These are phyloP conservation scores for Somion occarium DNA, from an alignment of 1,284 basidiomycete species.

Conservation along the genomic window DNA sequence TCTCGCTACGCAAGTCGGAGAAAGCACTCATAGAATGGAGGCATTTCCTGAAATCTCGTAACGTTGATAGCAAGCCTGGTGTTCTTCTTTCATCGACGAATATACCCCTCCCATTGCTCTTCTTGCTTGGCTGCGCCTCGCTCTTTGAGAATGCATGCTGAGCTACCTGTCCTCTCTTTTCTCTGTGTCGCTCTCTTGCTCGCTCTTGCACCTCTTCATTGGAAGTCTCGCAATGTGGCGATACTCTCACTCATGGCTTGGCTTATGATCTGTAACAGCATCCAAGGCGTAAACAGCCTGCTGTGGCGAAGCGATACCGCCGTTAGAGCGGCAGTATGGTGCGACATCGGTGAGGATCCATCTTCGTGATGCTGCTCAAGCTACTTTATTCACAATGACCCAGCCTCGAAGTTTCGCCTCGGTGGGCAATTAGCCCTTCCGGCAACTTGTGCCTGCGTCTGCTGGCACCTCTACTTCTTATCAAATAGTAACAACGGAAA, in stretches of 20 bases:
- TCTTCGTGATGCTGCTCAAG: constrained; percentile 1
- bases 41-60: background rate
- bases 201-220: constrained; percentile 31
- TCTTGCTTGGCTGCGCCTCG: constrained; percentile 1
- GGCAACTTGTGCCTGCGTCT: constrained; percentile 47
- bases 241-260: constrained; percentile 44
- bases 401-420: constrained; percentile 40
- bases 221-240: constrained; percentile 42
- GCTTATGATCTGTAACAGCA: constrained; percentile 38
- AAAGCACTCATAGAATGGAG: background rate
- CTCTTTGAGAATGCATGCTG: constrained; percentile 37
- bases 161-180: constrained; percentile 45
- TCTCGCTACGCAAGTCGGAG: background rate
- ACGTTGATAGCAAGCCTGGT: background rate
- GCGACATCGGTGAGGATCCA: constrained; percentile 42
- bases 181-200: constrained; percentile 38
- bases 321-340: constrained; percentile 37
- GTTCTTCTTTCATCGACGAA: background rate
- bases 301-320: constrained; percentile 37
- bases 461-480: constrained; percentile 24
- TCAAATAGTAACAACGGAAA: constrained; percentile 25
- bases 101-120: constrained; percentile 1
- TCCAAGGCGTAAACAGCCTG: constrained; percentile 39
- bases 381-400: background rate
- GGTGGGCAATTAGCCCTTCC: constrained; percentile 42